These are phyloP conservation scores for Globisporangium okanoganense DNA, from an alignment of 352 stramenopile species.

Conservation along the genomic window DNA sequence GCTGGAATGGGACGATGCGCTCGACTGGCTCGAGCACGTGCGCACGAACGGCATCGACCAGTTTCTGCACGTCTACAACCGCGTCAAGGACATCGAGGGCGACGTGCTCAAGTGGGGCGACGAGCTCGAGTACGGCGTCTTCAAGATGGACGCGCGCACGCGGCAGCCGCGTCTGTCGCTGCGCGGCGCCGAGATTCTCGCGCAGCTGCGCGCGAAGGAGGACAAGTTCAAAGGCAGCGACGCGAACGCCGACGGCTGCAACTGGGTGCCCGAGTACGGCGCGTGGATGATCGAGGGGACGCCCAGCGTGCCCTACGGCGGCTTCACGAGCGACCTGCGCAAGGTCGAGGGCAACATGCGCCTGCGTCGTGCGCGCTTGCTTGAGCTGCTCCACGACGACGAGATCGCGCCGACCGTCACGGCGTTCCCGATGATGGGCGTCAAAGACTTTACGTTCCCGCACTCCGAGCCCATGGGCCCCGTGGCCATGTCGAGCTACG, in stretches of 20 bases:
- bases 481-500: slow-evolving; percentile 93
- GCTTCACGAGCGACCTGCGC: slow-evolving; percentile 93
- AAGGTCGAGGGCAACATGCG: slow-evolving; percentile 98
- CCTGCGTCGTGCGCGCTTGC: slow-evolving; percentile 91
- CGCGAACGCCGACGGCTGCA: slow-evolving; percentile 87
- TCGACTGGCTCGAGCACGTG: slow-evolving; percentile 95
- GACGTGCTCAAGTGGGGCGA: slow-evolving; percentile 97
- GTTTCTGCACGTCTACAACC: slow-evolving; percentile 97
- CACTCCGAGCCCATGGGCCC: slow-evolving; percentile 52
- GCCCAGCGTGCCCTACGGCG: slow-evolving; percentile 91
- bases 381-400: slow-evolving; percentile 91
- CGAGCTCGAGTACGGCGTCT: slow-evolving; percentile 99
- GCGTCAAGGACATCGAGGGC: slow-evolving; percentile 93
- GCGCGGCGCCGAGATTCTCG: slow-evolving; percentile 93
- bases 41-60: slow-evolving; percentile 94
- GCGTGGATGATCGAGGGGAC: slow-evolving; percentile 99
- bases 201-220: slow-evolving; percentile 91
- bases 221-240: slow-evolving; percentile 29
- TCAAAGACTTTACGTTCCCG: slow-evolving; percentile 90
- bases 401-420: slow-evolving; percentile 97
- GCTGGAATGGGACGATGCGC: slow-evolving; percentile 94
- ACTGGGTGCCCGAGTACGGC: slow-evolving; percentile 99
- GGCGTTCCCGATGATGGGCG: slow-evolving; percentile 96
- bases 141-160: slow-evolving; percentile 87
- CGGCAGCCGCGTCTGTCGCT: slow-evolving; percentile 91